These are phyloP conservation scores for Yamadazyma mexicana DNA, from an alignment of 1,139 yeast genomes.

Conservation along the genomic window DNA sequence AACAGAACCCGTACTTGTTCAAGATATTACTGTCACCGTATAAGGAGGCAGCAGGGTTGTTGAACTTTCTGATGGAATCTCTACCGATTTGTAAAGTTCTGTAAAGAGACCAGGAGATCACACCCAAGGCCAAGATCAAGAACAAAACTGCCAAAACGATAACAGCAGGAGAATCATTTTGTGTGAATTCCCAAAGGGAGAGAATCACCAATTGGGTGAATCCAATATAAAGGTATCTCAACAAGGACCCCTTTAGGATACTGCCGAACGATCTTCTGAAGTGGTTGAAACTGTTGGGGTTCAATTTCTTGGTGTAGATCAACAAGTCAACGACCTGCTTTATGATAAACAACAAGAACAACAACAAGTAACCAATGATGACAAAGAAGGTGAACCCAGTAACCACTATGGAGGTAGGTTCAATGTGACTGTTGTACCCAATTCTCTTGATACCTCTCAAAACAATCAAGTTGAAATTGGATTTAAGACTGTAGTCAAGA, in stretches of 20 bases:
- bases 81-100: constrained; percentile 60
- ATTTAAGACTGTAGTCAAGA: constrained; percentile 32
- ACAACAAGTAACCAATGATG: constrained; percentile 57
- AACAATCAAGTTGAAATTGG: constrained; percentile 52
- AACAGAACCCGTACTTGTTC: constrained; percentile 73
- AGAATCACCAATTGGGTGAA: constrained; percentile 69
- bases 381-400: constrained; percentile 79
- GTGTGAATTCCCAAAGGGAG: constrained; percentile 74
- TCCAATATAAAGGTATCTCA: constrained; percentile 73
- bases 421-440: constrained; percentile 66
- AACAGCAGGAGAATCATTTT: constrained; percentile 72
- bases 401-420: constrained; percentile 69
- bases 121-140: constrained; percentile 52
- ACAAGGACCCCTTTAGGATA: constrained; percentile 65
- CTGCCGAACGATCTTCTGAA: constrained; percentile 54
- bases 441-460: constrained; percentile 76
- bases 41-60: constrained; percentile 75
- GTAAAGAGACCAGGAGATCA: constrained; percentile 60
- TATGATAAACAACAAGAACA: constrained; percentile 49
- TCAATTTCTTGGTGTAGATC: constrained; percentile 42
- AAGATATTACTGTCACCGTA: constrained; percentile 68
- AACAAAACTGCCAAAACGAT: constrained; percentile 68
- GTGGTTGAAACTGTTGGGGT: constrained; percentile 45
- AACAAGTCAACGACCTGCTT: constrained; percentile 53
- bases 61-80: constrained; percentile 50